Base-by-base conservation (phyloP, 2,329 filamentous ascomycete genomes). In the Myriosclerotinia duriaeana region DNA sequence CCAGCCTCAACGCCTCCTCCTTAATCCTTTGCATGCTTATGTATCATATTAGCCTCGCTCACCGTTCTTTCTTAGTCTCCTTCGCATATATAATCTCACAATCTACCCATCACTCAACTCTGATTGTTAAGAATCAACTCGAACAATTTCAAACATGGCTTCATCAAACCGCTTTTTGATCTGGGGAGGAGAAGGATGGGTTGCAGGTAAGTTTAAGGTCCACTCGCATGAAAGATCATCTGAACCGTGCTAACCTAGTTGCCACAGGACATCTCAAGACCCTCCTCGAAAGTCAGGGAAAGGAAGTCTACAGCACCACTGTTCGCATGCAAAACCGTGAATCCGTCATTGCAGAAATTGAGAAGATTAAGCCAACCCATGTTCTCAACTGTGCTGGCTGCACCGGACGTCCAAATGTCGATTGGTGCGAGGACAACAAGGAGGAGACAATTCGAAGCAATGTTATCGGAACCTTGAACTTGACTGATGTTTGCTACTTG, bases 341-440 rank as follows among this genome's bases (percentile, higher is more conserved):
- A 72, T 79, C 79, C 64, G 86, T 89, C 66, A 75, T 84, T 64
- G 78, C 80, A 55, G 83, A 85, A 74, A 80, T 90, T 36, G 81
- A 86, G 59, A 79, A 79, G 61, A 78, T 87, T 76, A 84, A 84
- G 77, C 88, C 87, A 30, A 89, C 86, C 4, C 86, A 89, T 73
- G 86, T 89, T 66, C 78, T 90, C 61, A 89, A 89, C 77, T 85
- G 83, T 68, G 87, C 87, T 58, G 87, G 87, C 68, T 86, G 83
- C 74, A 89, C 87, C 3, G 87, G 88, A 60, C 81, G 86, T 34
- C 87, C 87, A 69, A 90, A 89, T 70, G 86, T 89, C 75, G 87
- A 89, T 78, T 89, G 87, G 87, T 89, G 87, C 73, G 88, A 90
- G 78, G 85, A 88, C 74, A 84, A 90, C 79, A 88, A 85, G 78